Conservation (phyloP, 148 eudicot genomes). For the Polygonum aviculare region DNA sequence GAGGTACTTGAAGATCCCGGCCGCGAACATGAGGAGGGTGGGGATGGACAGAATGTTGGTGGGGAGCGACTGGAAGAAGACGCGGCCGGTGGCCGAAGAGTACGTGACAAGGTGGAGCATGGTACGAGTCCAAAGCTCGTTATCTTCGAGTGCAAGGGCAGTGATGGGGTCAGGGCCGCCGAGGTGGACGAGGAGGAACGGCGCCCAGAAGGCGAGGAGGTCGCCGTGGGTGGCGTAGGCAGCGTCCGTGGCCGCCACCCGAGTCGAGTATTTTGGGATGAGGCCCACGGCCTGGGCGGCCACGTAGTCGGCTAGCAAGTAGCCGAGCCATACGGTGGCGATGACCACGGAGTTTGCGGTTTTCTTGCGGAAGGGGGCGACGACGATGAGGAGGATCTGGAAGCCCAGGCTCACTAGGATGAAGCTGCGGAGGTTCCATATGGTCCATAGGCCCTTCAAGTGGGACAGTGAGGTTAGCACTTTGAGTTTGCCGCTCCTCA, state of each 20-base stretch:
- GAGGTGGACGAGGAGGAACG: conserved; percentile 16
- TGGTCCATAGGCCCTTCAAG: conserved; percentile 8
- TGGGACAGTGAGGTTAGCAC: background rate
- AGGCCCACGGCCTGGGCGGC: conserved; percentile 33
- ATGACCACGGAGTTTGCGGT: conserved; percentile 10
- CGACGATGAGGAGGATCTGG: conserved; percentile 19
- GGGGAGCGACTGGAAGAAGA: conserved; percentile 22
- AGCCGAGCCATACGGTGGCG: conserved; percentile 28
- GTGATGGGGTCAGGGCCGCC: conserved; percentile 25
- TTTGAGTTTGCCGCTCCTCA: background rate
- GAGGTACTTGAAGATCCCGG: conserved; percentile 23
- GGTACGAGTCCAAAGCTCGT: conserved; percentile 39
- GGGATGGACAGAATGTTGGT: conserved; percentile 17
- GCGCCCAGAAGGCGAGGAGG: conserved; percentile 18
- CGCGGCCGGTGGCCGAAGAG: conserved; percentile 17
- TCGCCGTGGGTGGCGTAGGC: background rate
- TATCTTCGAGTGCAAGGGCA: conserved; percentile 16
- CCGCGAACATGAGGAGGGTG: conserved; percentile 13
- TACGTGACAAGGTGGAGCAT: conserved; percentile 25
- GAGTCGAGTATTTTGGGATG: conserved; percentile 19
- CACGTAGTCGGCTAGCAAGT: conserved; percentile 29
- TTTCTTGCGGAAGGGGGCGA: conserved; percentile 26
- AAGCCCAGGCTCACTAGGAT: conserved; percentile 24
- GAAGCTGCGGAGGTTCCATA: conserved; percentile 26
- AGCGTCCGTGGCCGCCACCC: background rate